Conservation (phyloP, 176 grass and related monocot species). For the Urochloa ruziziensis region DNA sequence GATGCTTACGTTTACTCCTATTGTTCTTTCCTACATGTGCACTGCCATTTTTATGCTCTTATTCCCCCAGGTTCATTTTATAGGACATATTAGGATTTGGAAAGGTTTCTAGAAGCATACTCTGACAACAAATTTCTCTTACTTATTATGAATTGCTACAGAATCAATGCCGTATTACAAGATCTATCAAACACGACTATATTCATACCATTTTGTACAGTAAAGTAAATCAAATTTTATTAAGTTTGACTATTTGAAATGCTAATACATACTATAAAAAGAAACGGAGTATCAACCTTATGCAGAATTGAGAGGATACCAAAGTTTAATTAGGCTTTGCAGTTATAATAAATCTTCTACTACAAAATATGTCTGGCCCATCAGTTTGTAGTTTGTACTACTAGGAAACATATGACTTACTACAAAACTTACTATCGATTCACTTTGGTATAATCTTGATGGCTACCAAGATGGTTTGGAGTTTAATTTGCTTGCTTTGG, state of each 20-base stretch:
- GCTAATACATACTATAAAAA: not conserved
- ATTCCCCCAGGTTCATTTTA: not conserved
- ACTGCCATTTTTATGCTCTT: not conserved
- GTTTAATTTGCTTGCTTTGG: slow-evolving; percentile 16
- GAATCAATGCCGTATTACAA: no score
- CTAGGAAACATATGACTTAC: not conserved
- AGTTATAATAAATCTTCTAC: not conserved
- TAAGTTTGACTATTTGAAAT: not conserved
- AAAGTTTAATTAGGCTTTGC: not conserved
- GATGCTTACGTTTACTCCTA: slow-evolving; percentile 7
- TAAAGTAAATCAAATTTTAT: not conserved
- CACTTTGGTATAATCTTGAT: not conserved
- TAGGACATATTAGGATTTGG: not conserved
- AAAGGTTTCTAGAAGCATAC: not conserved
- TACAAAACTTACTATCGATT: not conserved
- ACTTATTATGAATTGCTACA: not conserved
- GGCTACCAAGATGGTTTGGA: not conserved
- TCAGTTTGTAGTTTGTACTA: not conserved
- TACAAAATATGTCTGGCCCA: not conserved
- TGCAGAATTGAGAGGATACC: not conserved
- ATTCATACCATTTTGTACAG: not conserved
- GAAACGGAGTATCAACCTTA: not conserved
- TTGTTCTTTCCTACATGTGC: not conserved
- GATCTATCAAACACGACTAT: not conserved
- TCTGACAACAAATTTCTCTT: not conserved